phyloP scores from a whole-genome alignment of 1,284 basidiomycete species.

The Athelia psychrophila region DNA sequence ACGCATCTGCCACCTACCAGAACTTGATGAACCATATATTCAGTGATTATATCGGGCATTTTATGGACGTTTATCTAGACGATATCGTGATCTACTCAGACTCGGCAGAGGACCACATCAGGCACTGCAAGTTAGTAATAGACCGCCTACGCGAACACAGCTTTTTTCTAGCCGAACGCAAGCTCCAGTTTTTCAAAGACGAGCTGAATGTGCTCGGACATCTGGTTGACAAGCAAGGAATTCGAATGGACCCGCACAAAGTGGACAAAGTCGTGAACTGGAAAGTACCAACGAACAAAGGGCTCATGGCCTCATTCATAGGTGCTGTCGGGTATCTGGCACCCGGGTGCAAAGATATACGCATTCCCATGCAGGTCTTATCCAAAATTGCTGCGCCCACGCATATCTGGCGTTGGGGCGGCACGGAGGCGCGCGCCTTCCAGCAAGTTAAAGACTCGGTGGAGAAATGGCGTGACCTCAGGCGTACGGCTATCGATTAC shows the following conservation, averaged over 20 bases:
- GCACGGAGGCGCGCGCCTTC: slow-evolving; percentile 24
- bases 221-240: background rate
- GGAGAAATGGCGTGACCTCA: slow-evolving; percentile 13
- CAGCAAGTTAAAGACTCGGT: slow-evolving; percentile 21
- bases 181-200: background rate
- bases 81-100: background rate
- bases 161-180: background rate
- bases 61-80: background rate
- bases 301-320: slow-evolving; percentile 18
- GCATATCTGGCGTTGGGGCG: slow-evolving; percentile 16
- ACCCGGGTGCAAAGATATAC: slow-evolving; percentile 11
- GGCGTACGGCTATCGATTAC: slow-evolving; percentile 19
- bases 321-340: slow-evolving; percentile 23
- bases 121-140: background rate
- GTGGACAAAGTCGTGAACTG: background rate
- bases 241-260: background rate
- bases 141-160: background rate
- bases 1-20: slow-evolving; percentile 32
- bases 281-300: background rate
- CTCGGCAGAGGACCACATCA: background rate
- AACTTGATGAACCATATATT: slow-evolving; percentile 31
- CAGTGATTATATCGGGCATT: background rate
- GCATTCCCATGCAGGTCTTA: slow-evolving; percentile 19
- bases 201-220: background rate
- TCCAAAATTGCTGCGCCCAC: slow-evolving; percentile 9